Conservation (phyloP, 352 stramenopile species). For the Globisporangium middletonii region DNA sequence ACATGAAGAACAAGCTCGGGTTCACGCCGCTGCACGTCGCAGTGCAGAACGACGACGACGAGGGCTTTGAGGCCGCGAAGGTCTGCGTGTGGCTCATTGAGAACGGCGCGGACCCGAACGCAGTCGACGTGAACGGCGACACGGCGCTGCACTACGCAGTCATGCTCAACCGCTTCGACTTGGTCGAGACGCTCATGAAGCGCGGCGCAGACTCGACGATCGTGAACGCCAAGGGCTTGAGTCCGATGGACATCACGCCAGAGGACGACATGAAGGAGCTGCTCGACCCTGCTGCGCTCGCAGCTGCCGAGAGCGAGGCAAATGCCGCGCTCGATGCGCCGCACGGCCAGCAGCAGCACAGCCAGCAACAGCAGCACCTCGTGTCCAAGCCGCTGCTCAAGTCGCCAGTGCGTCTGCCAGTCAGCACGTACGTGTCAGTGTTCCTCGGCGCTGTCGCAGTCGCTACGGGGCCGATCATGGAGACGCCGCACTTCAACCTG, state of each 20-base stretch:
- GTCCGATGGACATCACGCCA: constrained; percentile 57
- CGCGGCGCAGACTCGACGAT: constrained; percentile 71
- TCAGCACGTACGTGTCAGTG: constrained; percentile 85
- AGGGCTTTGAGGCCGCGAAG: constrained; percentile 86
- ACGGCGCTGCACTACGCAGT: constrained; percentile 85
- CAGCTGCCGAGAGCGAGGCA: constrained; percentile 15
- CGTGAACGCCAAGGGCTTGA: constrained; percentile 65
- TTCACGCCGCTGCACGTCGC: constrained; percentile 76
- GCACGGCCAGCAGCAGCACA: constrained; percentile 15
- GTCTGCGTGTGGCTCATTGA: constrained; percentile 85
- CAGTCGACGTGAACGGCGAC: constrained; percentile 73
- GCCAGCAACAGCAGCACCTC: constrained; percentile 7
- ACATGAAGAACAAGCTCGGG: constrained; percentile 83
- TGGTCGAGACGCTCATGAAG: constrained; percentile 86
- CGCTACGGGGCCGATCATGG: constrained; percentile 79
- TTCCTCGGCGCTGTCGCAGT: constrained; percentile 79
- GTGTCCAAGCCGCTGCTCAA: constrained; percentile 33
- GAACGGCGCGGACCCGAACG: constrained; percentile 76
- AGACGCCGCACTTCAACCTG: constrained; percentile 84
- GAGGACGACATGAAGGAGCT: constrained; percentile 81
- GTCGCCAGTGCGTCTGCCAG: constrained; percentile 42
- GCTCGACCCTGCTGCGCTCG: constrained; percentile 48
- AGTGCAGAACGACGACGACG: constrained; percentile 85
- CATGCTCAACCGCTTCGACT: constrained; percentile 70
- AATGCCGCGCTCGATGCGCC: constrained; percentile 13